Evolutionary conservation across 495 filamentous ascomycete species (phyloP).

Genomic region (Aspergillus mulundensis): DNA sequence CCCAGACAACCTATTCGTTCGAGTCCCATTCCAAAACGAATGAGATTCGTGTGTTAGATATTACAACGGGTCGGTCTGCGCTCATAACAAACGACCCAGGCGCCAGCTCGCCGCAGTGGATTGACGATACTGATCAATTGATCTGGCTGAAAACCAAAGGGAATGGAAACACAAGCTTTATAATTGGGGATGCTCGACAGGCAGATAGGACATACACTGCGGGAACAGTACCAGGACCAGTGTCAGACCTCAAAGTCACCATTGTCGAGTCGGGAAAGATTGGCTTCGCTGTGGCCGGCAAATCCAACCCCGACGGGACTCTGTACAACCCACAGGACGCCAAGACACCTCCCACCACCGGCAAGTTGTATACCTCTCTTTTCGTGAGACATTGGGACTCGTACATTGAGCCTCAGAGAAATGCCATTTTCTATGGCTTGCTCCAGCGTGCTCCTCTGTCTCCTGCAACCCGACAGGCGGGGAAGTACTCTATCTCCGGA

Average conservation of each 20-base stretch:
- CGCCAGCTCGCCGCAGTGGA: slow-evolving; percentile 71
- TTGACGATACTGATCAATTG: slow-evolving; percentile 59
- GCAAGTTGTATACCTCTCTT: slow-evolving; percentile 50
- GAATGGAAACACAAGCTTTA: slow-evolving; percentile 62
- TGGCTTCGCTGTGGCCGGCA: slow-evolving; percentile 65
- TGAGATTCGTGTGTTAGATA: slow-evolving; percentile 72
- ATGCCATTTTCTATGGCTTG: slow-evolving; percentile 68
- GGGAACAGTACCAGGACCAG: slow-evolving; percentile 58
- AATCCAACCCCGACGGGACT: slow-evolving; percentile 52
- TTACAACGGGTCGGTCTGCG: slow-evolving; percentile 60
- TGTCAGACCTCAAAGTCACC: slow-evolving; percentile 72
- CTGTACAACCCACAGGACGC: slow-evolving; percentile 54
- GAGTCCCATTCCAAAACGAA: slow-evolving; percentile 67
- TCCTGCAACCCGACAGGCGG: slow-evolving; percentile 32
- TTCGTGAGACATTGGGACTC: slow-evolving; percentile 64
- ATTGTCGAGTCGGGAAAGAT: slow-evolving; percentile 56
- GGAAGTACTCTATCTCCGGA: slow-evolving; percentile 43
- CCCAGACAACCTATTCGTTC: slow-evolving; percentile 79
- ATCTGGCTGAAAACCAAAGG: slow-evolving; percentile 62
- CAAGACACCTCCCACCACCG: slow-evolving; percentile 49
- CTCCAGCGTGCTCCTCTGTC: slow-evolving; percentile 47
- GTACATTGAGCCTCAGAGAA: slow-evolving; percentile 58
- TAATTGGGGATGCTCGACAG: slow-evolving; percentile 54
- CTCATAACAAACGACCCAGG: slow-evolving; percentile 60
- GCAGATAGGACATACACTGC: slow-evolving; percentile 56